Conservation (phyloP, 495 filamentous ascomycete species). For the Daldinia caldariorum region DNA sequence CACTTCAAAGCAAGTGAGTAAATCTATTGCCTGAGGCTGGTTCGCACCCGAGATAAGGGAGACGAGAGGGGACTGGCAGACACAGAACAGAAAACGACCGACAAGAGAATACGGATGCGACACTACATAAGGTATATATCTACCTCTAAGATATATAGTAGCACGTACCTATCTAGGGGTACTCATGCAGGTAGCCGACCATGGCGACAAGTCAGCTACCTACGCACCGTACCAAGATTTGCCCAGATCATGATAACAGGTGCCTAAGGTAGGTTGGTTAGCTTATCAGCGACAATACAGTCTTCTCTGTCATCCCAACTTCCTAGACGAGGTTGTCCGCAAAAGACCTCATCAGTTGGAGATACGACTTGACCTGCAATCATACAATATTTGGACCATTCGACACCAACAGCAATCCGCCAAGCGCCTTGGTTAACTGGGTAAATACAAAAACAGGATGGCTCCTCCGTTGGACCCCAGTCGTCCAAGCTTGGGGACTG, state of each 20-base stretch:
- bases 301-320: conserved; percentile 20
- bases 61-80: conserved; percentile 15
- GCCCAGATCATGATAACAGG: conserved; percentile 10
- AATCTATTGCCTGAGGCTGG: conserved; percentile 20
- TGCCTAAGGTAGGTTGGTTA: neutral
- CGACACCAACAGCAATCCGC: conserved; percentile 17
- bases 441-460: conserved; percentile 32
- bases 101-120: conserved; percentile 14
- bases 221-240: conserved; percentile 14
- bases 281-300: conserved; percentile 35
- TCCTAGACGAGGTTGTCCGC: conserved; percentile 38
- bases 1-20: conserved; percentile 21
- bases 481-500: neutral
- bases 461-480: conserved; percentile 19
- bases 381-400: conserved; percentile 24
- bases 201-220: conserved; percentile 8
- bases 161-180: neutral
- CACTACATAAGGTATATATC: conserved; percentile 23
- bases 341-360: conserved; percentile 16
- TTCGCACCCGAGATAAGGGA: conserved; percentile 33
- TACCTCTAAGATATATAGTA: conserved; percentile 9
- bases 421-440: conserved; percentile 21
- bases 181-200: conserved; percentile 6
- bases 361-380: conserved; percentile 24
- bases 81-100: conserved; percentile 13